A percentile compares a stretch with the other conserved stretches of the same genome.
These are phyloP conservation scores for Physcia stellaris DNA, from an alignment of 495 filamentous ascomycete species.

Conservation along the genomic window DNA sequence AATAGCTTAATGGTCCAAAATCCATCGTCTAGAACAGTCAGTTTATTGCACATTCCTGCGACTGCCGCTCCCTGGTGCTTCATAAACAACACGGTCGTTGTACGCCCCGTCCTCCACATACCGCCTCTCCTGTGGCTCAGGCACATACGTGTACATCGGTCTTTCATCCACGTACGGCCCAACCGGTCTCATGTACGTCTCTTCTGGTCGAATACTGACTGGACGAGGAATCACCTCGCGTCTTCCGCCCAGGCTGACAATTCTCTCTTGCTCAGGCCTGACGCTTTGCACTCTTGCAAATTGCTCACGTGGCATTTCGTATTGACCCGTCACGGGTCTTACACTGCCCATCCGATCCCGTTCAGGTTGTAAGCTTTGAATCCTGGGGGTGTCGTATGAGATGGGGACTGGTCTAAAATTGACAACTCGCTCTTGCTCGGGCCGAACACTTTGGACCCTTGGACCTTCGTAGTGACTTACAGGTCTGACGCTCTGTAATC, in stretches of 20 bases:
- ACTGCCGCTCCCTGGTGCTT: conserved; percentile 2
- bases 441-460: conserved; percentile 38
- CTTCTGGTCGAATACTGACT: conserved; percentile 27
- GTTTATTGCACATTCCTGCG: too few relatives aligned
- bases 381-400: too few relatives aligned
- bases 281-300: conserved; percentile 37
- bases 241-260: conserved; percentile 12
- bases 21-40: too few relatives aligned
- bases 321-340: conserved; percentile 39
- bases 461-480: conserved; percentile 42
- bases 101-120: conserved; percentile 6
- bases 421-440: conserved; percentile 21
- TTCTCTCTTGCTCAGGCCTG: conserved; percentile 27
- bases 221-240: conserved; percentile 11
- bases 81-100: conserved; percentile 6
- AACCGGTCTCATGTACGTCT: conserved; percentile 1
- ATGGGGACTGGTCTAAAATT: too few relatives aligned
- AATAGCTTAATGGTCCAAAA: too few relatives aligned
- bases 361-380: too few relatives aligned
- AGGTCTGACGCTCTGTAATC: conserved; percentile 45
- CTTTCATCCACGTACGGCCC: conserved; percentile 4
- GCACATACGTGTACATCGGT: conserved; percentile 10
- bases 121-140: conserved; percentile 7
- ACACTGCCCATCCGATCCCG: conserved; percentile 44
- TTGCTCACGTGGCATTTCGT: conserved; percentile 36